Percentiles rank a stretch among this genome's conserved stretches.
Conservation (phyloP, 805 yeast genomes). For the Zygoascus ofunaensis region DNA sequence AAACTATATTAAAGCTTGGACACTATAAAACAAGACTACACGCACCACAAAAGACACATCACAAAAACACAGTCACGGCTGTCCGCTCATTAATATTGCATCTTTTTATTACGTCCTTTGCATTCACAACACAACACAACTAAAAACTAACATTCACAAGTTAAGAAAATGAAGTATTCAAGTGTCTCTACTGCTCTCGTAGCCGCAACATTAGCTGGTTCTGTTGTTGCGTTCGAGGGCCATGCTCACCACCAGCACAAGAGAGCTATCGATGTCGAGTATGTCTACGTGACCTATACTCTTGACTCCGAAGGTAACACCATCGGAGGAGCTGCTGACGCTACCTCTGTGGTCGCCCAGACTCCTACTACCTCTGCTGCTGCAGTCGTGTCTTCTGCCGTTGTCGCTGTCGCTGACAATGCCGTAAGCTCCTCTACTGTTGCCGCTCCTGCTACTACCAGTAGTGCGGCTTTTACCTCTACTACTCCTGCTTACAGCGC, state of each 20-base stretch:
- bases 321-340: conserved; percentile 25
- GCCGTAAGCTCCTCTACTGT: conserved; percentile 21
- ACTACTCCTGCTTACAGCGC: conserved; percentile 25
- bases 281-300: conserved; percentile 39
- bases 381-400: conserved; percentile 17
- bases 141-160: too few species aligned
- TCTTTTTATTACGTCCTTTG: too few species aligned
- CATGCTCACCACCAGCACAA: conserved; percentile 47
- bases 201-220: conserved; percentile 26
- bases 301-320: conserved; percentile 33
- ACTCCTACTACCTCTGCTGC: conserved; percentile 18
- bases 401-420: conserved; percentile 23
- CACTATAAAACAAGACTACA: too few species aligned
- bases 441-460: conserved; percentile 15
- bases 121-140: too few species aligned
- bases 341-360: conserved; percentile 15
- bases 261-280: conserved; percentile 37
- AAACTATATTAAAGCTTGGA: too few species aligned
- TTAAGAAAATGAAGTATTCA: conserved; percentile 13
- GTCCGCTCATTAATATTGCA: too few species aligned
- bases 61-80: too few species aligned
- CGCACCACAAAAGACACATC: too few species aligned
- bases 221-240: conserved; percentile 27
- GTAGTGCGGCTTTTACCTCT: conserved; percentile 24
- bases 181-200: conserved; percentile 11